Base-by-base conservation (phyloP, 495 filamentous ascomycete species). In the Aspergillus sclerotiicarbonarius region DNA sequence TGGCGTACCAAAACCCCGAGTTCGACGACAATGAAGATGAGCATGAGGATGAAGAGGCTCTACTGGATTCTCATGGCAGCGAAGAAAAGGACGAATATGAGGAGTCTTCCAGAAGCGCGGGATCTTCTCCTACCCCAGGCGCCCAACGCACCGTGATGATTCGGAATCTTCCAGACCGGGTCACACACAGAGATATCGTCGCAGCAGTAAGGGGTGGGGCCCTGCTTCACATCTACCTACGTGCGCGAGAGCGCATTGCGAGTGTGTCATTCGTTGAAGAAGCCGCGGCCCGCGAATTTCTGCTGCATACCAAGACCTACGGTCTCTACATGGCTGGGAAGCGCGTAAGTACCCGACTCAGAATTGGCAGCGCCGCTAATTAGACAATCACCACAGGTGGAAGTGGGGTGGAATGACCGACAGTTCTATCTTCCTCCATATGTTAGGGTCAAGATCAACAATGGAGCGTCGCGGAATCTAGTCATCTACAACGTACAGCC, bases 381-480 rank as follows among this genome's bases (percentile, higher is more conserved):
- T 6, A 50, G 29, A 8, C 43, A 20, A 10, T 20, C 32, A 19
- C 32, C 19, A 53, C 69, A 92, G 89, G 70, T 90, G 54, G 84
- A 89, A 25, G 76, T 88, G 51, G 75, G 76, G 30, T 92, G 89
- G 89, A 84, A 80, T 44, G 85, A 90, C 51, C 82, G 87, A 2
- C 90, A 92, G 69, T 92, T 88, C 63, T 77, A 82, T 33, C 72
- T 93, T 10, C 82, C 84, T 1, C 76, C 76, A 2, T 85, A 90
- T 65, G 80, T 92, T 43, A 80, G 82, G 3, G 77, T 81, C 65
- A 88, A 89, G 68, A 84, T 91, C 45, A 71, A 74, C 41, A 78
- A 73, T 39, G 90, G 90, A n/a, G 89, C 87, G n/a, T 88, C 84
- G 44, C 86, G 91, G 53, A 92, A 92, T 63, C 68, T 96, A 20